Conservation (phyloP, 495 filamentous ascomycete species). For the Aspergillus bridgeri region DNA sequence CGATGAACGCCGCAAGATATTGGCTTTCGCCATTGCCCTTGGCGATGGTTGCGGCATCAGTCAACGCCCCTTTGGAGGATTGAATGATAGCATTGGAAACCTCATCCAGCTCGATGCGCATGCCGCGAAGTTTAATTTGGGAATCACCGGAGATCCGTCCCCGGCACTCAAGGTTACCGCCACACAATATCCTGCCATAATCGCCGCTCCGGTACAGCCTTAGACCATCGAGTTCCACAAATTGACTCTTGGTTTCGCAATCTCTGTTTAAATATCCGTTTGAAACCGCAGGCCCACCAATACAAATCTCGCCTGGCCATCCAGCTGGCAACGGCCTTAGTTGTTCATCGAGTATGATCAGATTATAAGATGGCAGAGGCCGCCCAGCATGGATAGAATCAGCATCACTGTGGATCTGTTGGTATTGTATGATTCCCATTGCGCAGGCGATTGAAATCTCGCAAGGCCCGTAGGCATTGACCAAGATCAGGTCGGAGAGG, state of each 20-base stretch:
- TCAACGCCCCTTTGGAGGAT: neutral
- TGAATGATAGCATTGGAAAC: constrained; percentile 28
- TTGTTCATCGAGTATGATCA: constrained; percentile 45
- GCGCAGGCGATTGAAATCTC: neutral
- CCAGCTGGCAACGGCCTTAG: constrained; percentile 39
- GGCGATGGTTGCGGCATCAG: neutral
- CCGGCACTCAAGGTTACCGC: neutral
- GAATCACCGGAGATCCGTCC: neutral
- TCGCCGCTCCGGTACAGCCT: neutral
- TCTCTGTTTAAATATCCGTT: constrained; percentile 30
- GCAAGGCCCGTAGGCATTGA: neutral
- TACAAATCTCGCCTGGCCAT: constrained; percentile 41
- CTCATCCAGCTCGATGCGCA: constrained; percentile 51
- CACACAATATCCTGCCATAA: neutral
- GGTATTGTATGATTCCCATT: neutral
- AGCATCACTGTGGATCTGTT: neutral
- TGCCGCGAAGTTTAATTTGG: constrained; percentile 46
- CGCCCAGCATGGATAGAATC: neutral
- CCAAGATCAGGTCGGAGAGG: neutral
- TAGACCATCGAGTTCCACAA: neutral
- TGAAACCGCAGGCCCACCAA: constrained; percentile 43
- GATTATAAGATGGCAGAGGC: constrained; percentile 40
- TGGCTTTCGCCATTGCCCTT: neutral
- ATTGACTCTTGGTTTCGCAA: neutral
- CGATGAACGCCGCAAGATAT: neutral